Percentiles rank a stretch among this genome's conserved stretches.
Evolutionary conservation across 2,329 filamentous ascomycete genomes (phyloP).

Genomic region (Stagonosporopsis vannaccii): DNA sequence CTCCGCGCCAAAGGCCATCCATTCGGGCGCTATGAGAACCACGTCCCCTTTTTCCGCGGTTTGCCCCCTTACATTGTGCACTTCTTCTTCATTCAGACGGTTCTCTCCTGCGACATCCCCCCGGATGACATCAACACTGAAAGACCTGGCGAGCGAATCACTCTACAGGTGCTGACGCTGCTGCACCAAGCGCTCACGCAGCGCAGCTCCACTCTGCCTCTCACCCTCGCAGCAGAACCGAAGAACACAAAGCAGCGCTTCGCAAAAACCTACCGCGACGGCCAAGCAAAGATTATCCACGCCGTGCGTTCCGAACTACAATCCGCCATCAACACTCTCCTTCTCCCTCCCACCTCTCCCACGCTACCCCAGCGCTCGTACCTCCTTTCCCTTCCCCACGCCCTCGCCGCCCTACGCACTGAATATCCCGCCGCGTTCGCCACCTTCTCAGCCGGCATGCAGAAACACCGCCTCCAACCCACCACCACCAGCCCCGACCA

Average conservation of each 20-base stretch:
- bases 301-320: slow-evolving; percentile 33
- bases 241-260: slow-evolving; percentile 50
- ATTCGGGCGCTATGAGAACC: slow-evolving; percentile 44
- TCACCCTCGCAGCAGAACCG: slow-evolving; percentile 5
- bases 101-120: slow-evolving; percentile 31
- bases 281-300: slow-evolving; percentile 47
- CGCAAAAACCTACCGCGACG: slow-evolving; percentile 53
- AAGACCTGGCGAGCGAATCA: slow-evolving; percentile 27
- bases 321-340: slow-evolving; percentile 19
- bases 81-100: slow-evolving; percentile 38
- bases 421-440: slow-evolving; percentile 19
- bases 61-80: slow-evolving; percentile 45
- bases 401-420: slow-evolving; percentile 16
- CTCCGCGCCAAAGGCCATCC: slow-evolving; percentile 44
- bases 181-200: slow-evolving; percentile 36
- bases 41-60: slow-evolving; percentile 41
- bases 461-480: slow-evolving; percentile 18
- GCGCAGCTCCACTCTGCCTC: slow-evolving; percentile 30
- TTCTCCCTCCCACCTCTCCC: not conserved
- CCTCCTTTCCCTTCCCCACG: slow-evolving; percentile 26
- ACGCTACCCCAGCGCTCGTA: slow-evolving; percentile 6
- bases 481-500: slow-evolving; percentile 1
- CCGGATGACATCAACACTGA: slow-evolving; percentile 19
- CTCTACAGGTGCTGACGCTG: slow-evolving; percentile 31
- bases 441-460: slow-evolving; percentile 21